Conservation (phyloP, 192 early-diverging fungal genomes). For the Phlyctochytrium arcticum region DNA sequence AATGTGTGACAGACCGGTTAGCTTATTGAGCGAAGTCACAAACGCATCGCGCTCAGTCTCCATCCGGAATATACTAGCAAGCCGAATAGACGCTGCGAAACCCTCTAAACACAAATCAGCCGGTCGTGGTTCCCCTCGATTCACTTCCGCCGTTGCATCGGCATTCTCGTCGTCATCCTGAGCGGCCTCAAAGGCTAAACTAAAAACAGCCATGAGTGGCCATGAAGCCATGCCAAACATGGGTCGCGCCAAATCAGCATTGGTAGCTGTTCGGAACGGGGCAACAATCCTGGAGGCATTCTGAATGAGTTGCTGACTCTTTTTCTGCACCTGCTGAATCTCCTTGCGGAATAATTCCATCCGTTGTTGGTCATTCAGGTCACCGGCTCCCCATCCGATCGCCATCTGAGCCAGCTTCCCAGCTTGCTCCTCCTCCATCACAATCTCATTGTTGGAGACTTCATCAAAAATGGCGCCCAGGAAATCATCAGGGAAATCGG, state of each 20-base stretch:
- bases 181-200: constrained; percentile 47
- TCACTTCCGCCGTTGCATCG: not conserved
- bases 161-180: constrained; percentile 29
- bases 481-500: constrained; percentile 68
- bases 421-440: constrained; percentile 85
- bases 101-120: constrained; percentile 71
- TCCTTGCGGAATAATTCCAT: constrained; percentile 53
- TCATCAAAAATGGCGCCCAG: constrained; percentile 78
- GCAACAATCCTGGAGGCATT: constrained; percentile 15
- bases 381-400: constrained; percentile 46
- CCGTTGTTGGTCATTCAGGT: constrained; percentile 41
- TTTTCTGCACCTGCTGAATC: constrained; percentile 51
- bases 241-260: constrained; percentile 43
- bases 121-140: constrained; percentile 34
- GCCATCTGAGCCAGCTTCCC: constrained; percentile 50
- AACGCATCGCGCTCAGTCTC: constrained; percentile 88
- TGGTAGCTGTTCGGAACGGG: constrained; percentile 38
- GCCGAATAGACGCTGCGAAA: constrained; percentile 73
- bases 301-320: constrained; percentile 45
- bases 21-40: constrained; percentile 83
- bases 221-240: constrained; percentile 57
- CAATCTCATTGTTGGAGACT: constrained; percentile 80
- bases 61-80: constrained; percentile 81
- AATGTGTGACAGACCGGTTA: constrained; percentile 80
- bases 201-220: constrained; percentile 55